A percentile compares a stretch with the other conserved stretches of the same genome.
phyloP scores from a whole-genome alignment of 306 rosid species.

The Sicyos baderoa region DNA sequence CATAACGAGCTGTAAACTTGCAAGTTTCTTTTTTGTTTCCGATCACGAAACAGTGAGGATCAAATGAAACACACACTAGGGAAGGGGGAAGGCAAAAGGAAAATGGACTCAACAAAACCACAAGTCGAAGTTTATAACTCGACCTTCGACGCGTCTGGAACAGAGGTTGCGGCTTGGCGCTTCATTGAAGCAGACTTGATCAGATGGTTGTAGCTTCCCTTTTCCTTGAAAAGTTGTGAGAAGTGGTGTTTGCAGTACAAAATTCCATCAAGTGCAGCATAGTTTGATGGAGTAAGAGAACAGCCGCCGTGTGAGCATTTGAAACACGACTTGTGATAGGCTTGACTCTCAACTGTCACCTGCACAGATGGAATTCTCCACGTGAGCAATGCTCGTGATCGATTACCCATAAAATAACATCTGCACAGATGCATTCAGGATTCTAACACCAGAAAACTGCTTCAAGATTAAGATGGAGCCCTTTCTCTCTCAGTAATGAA shows the following conservation, averaged over 20 bases:
- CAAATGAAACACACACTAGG: conserved; percentile 14
- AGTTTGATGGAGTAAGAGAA: conserved; percentile 75
- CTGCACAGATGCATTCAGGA: background rate
- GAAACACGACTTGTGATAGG: conserved; percentile 87
- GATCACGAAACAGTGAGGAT: background rate
- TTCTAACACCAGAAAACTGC: background rate
- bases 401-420: background rate
- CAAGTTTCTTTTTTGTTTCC: conserved; percentile 7
- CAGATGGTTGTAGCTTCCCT: conserved; percentile 25
- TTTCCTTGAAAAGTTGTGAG: conserved; percentile 91
- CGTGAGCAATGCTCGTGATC: background rate
- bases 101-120: conserved; percentile 11
- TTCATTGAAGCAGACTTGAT: conserved; percentile 23
- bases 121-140: conserved; percentile 7
- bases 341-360: conserved; percentile 90
- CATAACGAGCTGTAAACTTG: conserved; percentile 1
- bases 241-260: conserved; percentile 97
- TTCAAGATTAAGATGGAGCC: background rate
- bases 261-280: conserved; percentile 90
- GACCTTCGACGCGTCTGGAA: conserved; percentile 14
- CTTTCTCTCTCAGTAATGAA: background rate
- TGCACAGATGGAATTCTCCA: too few relatives aligned
- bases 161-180: conserved; percentile 16
- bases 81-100: conserved; percentile 9
- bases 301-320: conserved; percentile 97